Percentiles rank a stretch among this genome's conserved stretches.
phyloP scores from a whole-genome alignment of 202 grass and related monocot genomes.

The Bolboschoenoplectus hybrid region DNA sequence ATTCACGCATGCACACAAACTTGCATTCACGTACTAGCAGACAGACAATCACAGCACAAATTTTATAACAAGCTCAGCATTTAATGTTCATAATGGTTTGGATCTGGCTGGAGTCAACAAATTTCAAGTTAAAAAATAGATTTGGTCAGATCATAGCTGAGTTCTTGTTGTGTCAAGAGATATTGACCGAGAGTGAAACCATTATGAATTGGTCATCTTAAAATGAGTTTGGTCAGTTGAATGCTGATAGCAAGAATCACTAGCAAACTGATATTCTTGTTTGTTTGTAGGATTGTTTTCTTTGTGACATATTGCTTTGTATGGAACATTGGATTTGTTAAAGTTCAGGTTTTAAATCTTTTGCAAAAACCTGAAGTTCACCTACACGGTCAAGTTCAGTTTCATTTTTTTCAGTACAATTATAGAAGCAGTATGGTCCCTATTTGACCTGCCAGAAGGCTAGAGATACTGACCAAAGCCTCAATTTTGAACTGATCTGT shows the following conservation, averaged over 20 bases:
- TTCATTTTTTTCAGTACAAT: not conserved
- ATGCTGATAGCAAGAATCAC: not conserved
- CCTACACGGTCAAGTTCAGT: not conserved
- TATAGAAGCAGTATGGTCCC: not conserved
- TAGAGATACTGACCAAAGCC: not conserved
- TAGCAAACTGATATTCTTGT: constrained; percentile 10
- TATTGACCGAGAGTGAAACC: not conserved
- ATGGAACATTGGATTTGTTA: too few species aligned
- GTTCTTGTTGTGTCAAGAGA: not conserved
- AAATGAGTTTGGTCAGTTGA: constrained; percentile 14
- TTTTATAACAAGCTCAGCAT: not conserved
- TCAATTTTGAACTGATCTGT: constrained; percentile 3
- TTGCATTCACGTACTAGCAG: not conserved
- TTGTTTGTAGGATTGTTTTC: not conserved
- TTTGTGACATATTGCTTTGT: too few species aligned
- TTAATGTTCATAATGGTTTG: constrained; percentile 9
- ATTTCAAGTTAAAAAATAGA: not conserved
- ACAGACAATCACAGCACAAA: not conserved
- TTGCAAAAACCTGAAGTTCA: not conserved
- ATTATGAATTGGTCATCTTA: not conserved
- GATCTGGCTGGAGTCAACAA: not conserved
- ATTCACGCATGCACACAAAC: not conserved
- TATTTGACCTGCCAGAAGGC: not conserved
- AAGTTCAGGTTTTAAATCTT: not conserved
- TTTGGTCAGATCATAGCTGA: not conserved